These are phyloP conservation scores for Hymenotorrendiella dingleyae DNA, from an alignment of 2,329 filamentous ascomycete species.

Conservation along the genomic window DNA sequence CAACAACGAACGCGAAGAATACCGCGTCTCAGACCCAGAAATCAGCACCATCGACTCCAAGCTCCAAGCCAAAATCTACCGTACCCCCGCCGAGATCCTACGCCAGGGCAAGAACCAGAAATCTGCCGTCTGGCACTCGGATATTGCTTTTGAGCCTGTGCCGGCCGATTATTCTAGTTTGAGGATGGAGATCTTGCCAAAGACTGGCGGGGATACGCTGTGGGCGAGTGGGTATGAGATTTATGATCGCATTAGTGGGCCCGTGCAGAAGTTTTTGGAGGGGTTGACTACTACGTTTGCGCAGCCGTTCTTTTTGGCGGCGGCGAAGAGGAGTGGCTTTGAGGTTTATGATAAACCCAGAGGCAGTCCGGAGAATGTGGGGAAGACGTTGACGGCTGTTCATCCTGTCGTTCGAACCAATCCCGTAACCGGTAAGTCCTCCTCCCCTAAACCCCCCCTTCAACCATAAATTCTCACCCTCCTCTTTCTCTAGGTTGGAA, in stretches of 20 bases:
- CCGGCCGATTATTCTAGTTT: constrained; percentile 53
- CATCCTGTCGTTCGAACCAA: constrained; percentile 52
- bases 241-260: constrained; percentile 55
- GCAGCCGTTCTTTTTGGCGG: constrained; percentile 43
- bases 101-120: constrained; percentile 35
- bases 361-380: constrained; percentile 46
- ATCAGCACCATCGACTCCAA: constrained; percentile 59
- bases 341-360: constrained; percentile 39
- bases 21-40: constrained; percentile 44
- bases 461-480: background rate
- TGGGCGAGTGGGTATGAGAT: constrained; percentile 64
- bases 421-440: constrained; percentile 2
- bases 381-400: constrained; percentile 40
- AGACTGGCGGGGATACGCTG: constrained; percentile 42
- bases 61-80: constrained; percentile 45
- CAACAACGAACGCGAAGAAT: constrained; percentile 45
- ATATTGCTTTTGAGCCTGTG: constrained; percentile 58
- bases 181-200: constrained; percentile 9
- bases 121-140: constrained; percentile 50
- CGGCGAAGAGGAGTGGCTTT: constrained; percentile 40
- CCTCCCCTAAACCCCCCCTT: background rate
- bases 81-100: constrained; percentile 4
- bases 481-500: constrained; percentile 42
- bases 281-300: constrained; percentile 49
- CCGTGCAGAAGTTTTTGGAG: constrained; percentile 54